Base-by-base conservation (phyloP, 306 rosid genomes). In the Sicyos baderoa region DNA sequence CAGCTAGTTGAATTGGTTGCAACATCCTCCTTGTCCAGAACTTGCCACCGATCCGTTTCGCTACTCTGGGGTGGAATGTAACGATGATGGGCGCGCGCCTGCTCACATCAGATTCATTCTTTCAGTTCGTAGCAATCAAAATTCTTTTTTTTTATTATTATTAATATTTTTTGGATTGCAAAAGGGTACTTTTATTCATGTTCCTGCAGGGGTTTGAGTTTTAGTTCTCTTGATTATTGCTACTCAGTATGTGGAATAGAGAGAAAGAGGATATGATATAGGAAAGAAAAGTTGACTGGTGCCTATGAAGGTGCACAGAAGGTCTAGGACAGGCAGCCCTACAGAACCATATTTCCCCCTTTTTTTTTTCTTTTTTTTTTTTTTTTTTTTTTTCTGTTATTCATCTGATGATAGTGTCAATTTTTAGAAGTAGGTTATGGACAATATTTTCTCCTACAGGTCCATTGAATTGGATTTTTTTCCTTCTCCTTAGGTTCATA, bases 381-480 rank as follows among this genome's bases (percentile, higher is more conserved):
- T 54, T 65, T 65, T 10, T 23, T 79, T 71, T 35, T 35, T 35
- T 35, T 54, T 87, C 72, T 83, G 78, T 75, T 82, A 77, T 79
- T 84, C 88, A 82, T 79, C 82, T 82, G 83, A 80, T 35, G n/a
- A 79, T 81, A 82, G 80, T 77, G 82, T 45, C 18, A 45, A 44
- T 74, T 77, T 79, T 49, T 88, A 87, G 97, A 80, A 73, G 79
- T 88, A 86, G 97, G 78, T 70, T 75, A 76, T 85, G 88, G 91
- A 86, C 81, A 76, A 65, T 29, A 83, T 87, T 86, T 80, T 81
- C 79, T 81, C 78, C 79, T 80, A 88, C 87, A 81, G 85, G 75
- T 82, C 85, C 81, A 84, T 86, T 81, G 75, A 83, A 70, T 73
- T 86, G 86, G 73, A 76, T 70, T 78, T 35, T 79, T 81, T 82